Conservation (phyloP, 768 basidiomycete species). For the Leccinum arenicola region DNA sequence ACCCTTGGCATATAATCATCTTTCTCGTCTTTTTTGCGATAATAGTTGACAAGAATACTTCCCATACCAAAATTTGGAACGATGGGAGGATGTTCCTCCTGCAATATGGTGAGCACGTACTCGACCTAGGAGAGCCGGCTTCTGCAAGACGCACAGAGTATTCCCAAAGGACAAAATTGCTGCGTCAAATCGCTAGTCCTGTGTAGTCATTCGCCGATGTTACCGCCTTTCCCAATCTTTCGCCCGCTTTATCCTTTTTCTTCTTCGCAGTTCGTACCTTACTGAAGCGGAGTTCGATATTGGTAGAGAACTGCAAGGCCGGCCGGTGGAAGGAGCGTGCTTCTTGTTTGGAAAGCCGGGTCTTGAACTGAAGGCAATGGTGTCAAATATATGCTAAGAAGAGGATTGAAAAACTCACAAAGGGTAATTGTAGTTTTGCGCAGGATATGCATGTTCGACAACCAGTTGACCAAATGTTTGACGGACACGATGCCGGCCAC, state of each 20-base stretch:
- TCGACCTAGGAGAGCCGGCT: neutral
- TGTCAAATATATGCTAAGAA: neutral
- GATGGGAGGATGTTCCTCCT: conserved; percentile 98
- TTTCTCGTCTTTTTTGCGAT: conserved; percentile 92
- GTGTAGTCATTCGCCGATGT: conserved; percentile 80
- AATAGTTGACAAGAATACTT: conserved; percentile 94
- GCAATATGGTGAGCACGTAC: conserved; percentile 12
- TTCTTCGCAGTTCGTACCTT: conserved; percentile 93
- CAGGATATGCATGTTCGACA: conserved; percentile 93
- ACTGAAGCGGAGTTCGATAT: conserved; percentile 84
- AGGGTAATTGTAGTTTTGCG: conserved; percentile 92
- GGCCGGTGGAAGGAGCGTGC: conserved; percentile 95
- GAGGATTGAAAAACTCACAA: conserved; percentile 52
- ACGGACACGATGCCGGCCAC: conserved; percentile 83
- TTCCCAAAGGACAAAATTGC: conserved; percentile 92
- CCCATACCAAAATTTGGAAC: conserved; percentile 98
- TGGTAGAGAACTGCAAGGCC: conserved; percentile 88
- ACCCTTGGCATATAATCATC: conserved; percentile 93
- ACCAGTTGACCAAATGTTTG: conserved; percentile 97
- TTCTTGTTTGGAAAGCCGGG: conserved; percentile 88
- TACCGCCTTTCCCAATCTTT: conserved; percentile 86
- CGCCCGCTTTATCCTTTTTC: conserved; percentile 93
- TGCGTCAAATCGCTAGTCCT: conserved; percentile 83
- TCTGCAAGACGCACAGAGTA: conserved; percentile 67
- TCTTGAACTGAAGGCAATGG: conserved; percentile 71